A percentile compares a stretch with the other conserved stretches of the same genome.
phyloP scores from a whole-genome alignment of 352 stramenopile species.

The Sclerospora graminicola region DNA sequence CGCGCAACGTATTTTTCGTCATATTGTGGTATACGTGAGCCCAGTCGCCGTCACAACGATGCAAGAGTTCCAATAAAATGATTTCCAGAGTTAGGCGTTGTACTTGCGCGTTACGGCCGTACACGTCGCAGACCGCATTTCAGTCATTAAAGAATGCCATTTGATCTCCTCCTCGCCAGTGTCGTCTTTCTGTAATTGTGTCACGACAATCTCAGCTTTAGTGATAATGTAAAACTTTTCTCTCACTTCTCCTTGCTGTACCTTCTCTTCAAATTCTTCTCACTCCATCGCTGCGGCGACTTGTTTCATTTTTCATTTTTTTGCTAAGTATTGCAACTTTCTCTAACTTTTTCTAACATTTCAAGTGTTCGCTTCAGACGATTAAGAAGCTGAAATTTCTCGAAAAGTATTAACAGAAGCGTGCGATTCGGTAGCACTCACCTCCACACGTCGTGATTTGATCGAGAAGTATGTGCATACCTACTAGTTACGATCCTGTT shows the following conservation, averaged over 20 bases:
- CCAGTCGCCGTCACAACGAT: too few species aligned
- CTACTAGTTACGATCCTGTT: not conserved
- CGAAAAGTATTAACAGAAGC: constrained; percentile 37
- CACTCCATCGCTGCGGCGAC: constrained; percentile 81
- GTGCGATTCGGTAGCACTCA: constrained; percentile 62
- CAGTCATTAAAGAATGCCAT: constrained; percentile 88
- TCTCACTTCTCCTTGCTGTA: constrained; percentile 60
- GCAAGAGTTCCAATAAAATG: constrained; percentile 79
- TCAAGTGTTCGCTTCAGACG: constrained; percentile 51
- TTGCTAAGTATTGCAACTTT: too few species aligned
- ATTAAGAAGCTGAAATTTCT: constrained; percentile 49
- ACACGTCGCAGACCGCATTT: constrained; percentile 87
- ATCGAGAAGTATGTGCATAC: not conserved
- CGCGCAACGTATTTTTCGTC: too few species aligned
- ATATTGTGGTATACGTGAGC: too few species aligned
- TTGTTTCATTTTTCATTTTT: constrained; percentile 45
- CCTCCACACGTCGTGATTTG: constrained; percentile 40
- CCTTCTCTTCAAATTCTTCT: constrained; percentile 57
- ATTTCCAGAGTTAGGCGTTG: constrained; percentile 54
- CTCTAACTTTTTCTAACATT: too few species aligned
- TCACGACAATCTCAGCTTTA: constrained; percentile 58
- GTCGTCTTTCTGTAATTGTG: constrained; percentile 31
- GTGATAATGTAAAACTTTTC: constrained; percentile 79
- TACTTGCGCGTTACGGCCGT: constrained; percentile 57
- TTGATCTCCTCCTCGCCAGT: constrained; percentile 38